Evolutionary conservation across 2,329 filamentous ascomycete genomes (phyloP).

Genomic region (Diplodia sapinea): DNA sequence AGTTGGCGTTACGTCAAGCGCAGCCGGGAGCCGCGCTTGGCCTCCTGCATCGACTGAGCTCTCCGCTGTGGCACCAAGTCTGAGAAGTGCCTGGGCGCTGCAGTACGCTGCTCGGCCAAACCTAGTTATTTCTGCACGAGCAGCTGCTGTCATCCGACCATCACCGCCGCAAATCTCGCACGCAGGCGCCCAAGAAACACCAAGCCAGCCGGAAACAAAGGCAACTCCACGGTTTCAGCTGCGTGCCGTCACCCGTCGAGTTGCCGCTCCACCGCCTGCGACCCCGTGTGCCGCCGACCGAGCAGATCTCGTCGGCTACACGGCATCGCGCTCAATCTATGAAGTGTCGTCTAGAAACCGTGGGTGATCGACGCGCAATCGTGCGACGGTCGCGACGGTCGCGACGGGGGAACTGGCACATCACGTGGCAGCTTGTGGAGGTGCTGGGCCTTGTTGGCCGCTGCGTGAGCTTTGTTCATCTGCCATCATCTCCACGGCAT

Average conservation of each 20-base stretch:
- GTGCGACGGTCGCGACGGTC: slow-evolving; percentile 8
- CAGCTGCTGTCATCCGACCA: neutral
- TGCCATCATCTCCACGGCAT: neutral
- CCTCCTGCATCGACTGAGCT: slow-evolving; percentile 3
- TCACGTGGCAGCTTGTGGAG: slow-evolving; percentile 15
- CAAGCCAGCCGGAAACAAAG: neutral
- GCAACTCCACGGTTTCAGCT: slow-evolving; percentile 13
- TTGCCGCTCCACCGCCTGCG: too few relatives aligned
- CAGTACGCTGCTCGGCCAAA: neutral
- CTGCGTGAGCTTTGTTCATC: neutral
- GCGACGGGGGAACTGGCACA: neutral
- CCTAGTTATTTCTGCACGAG: neutral
- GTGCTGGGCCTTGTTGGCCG: neutral
- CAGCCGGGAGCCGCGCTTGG: slow-evolving; percentile 22
- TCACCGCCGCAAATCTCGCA: neutral
- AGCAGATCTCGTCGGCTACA: neutral
- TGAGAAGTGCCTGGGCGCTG: slow-evolving; percentile 1
- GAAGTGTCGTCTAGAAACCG: slow-evolving; percentile 13
- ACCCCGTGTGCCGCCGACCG: too few relatives aligned
- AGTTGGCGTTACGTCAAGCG: slow-evolving; percentile 28
- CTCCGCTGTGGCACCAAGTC: slow-evolving; percentile 11
- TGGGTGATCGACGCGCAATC: slow-evolving; percentile 21
- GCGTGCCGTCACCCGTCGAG: neutral
- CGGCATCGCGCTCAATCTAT: slow-evolving; percentile 12
- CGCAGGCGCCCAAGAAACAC: neutral